Conservation (phyloP, 148 eudicot genomes). For the Silene uniflora region DNA sequence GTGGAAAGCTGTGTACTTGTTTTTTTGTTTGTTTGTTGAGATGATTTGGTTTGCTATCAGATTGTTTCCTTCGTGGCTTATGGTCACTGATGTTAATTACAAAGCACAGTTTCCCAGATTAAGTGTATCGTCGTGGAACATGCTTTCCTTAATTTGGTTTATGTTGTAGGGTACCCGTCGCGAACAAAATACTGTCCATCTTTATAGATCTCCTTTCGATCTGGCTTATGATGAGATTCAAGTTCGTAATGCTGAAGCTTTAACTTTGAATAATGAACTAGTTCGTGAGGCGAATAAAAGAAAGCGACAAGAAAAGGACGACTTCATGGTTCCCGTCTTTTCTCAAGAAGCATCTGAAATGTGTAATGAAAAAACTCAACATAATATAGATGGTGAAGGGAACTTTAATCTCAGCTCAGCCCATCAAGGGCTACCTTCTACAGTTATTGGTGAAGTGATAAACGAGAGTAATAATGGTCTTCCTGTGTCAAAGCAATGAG, state of each 20-base stretch:
- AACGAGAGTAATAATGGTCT: slow-evolving; percentile 16
- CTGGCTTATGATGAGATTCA: slow-evolving; percentile 37
- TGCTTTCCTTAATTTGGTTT: background rate
- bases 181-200: slow-evolving; percentile 41
- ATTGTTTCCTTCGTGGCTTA: background rate
- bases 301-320: slow-evolving; percentile 60
- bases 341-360: slow-evolving; percentile 37
- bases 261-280: slow-evolving; percentile 24
- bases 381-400: slow-evolving; percentile 23
- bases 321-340: slow-evolving; percentile 74
- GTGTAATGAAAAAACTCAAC: slow-evolving; percentile 20
- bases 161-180: slow-evolving; percentile 46
- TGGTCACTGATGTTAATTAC: background rate
- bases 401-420: slow-evolving; percentile 9
- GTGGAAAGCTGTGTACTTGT: background rate
- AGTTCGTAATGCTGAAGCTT: slow-evolving; percentile 34
- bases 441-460: slow-evolving; percentile 27
- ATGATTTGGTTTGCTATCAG: background rate
- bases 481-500: slow-evolving; percentile 29
- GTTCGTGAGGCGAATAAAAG: slow-evolving; percentile 32
- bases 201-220: slow-evolving; percentile 29
- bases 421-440: slow-evolving; percentile 20
- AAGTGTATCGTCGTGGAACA: background rate
- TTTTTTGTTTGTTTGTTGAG: background rate
- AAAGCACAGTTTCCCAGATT: background rate